phyloP scores from a whole-genome alignment of 1,139 yeast genomes.

The Sugiyamaella novakii region DNA sequence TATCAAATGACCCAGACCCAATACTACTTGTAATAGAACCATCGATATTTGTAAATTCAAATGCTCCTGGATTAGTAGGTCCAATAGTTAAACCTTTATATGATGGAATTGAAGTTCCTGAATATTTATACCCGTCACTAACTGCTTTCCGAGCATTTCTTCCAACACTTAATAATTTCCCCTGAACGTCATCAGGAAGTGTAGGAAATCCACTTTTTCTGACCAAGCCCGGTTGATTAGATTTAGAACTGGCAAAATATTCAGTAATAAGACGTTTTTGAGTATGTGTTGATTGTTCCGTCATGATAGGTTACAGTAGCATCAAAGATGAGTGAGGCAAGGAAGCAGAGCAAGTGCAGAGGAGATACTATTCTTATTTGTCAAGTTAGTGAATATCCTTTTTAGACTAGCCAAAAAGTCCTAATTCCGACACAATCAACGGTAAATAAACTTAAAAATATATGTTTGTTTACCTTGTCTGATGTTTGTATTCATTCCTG shows the following conservation, averaged over 20 bases:
- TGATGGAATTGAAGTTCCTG: conserved; percentile 31
- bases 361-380: no score
- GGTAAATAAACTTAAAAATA: no score
- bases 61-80: conserved; percentile 27
- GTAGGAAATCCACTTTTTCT: conserved; percentile 28
- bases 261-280: conserved; percentile 21
- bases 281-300: conserved; percentile 5
- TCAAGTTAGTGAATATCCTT: no score
- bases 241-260: conserved; percentile 17
- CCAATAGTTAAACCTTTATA: conserved; percentile 32
- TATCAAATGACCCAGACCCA: no score
- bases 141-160: conserved; percentile 39
- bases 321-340: no score
- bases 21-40: conserved; percentile 23
- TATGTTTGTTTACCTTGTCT: no score
- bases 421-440: no score
- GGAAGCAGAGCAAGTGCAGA: no score
- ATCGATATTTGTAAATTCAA: conserved; percentile 20
- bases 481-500: no score
- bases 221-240: conserved; percentile 18
- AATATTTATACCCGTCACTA: conserved; percentile 38
- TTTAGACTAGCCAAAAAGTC: no score
- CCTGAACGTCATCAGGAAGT: conserved; percentile 35
- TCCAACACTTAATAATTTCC: conserved; percentile 35
- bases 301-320: conserved; percentile 5